A percentile compares a stretch with the other conserved stretches of the same genome.
Conservation (phyloP, 805 yeast species). For the Cyberlindnera maritima region DNA sequence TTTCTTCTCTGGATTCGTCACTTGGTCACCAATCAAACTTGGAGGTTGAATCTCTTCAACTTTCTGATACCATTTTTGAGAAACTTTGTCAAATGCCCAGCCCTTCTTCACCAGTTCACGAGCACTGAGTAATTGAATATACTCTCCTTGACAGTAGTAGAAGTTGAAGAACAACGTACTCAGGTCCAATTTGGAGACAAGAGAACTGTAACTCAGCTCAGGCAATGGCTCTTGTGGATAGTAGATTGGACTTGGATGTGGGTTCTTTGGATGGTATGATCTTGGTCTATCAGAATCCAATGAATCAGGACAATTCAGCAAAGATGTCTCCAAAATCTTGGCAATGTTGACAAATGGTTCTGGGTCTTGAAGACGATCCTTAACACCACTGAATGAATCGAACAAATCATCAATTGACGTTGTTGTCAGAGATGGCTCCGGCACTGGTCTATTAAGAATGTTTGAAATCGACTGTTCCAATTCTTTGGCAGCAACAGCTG, state of each 20-base stretch:
- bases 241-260: conserved; percentile 85
- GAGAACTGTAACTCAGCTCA: conserved; percentile 50
- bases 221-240: conserved; percentile 80
- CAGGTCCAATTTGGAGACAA: conserved; percentile 70
- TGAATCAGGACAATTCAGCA: conserved; percentile 90
- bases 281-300: conserved; percentile 84
- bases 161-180: conserved; percentile 92
- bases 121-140: conserved; percentile 75
- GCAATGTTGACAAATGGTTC: conserved; percentile 52
- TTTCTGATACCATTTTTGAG: conserved; percentile 78
- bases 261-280: conserved; percentile 64
- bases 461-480: background rate
- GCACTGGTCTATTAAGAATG: background rate
- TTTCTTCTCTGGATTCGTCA: conserved; percentile 40
- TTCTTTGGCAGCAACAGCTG: conserved; percentile 14
- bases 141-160: conserved; percentile 73
- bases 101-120: conserved; percentile 74
- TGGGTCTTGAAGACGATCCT: conserved; percentile 47
- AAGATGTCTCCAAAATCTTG: conserved; percentile 68
- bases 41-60: conserved; percentile 42
- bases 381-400: conserved; percentile 30
- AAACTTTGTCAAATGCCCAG: conserved; percentile 75
- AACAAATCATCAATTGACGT: conserved; percentile 18
- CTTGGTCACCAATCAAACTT: conserved; percentile 23
- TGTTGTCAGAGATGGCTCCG: background rate